Percentiles rank a stretch among this genome's conserved stretches.
These are phyloP conservation scores for Hibiscus mutabilis DNA, from an alignment of 345 rosid genomes.

Conservation along the genomic window DNA sequence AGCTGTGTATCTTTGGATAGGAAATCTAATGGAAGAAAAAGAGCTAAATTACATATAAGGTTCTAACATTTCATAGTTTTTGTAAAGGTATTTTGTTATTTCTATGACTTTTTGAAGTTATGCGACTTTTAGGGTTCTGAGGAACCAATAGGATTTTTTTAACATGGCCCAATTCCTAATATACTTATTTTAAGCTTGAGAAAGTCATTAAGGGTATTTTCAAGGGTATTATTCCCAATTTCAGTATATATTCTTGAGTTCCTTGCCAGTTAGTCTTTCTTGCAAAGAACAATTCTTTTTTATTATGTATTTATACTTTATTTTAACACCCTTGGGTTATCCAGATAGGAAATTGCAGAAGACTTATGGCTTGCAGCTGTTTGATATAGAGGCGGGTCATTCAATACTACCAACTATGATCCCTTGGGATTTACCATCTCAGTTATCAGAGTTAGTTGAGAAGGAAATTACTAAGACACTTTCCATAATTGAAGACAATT, in stretches of 20 bases:
- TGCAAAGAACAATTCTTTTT: neutral
- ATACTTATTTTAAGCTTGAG: neutral
- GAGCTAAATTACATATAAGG: neutral
- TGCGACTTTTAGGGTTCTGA: too few relatives aligned
- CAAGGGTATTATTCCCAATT: neutral
- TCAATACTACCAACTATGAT: conserved; percentile 51
- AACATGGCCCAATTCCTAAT: neutral
- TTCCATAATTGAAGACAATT: conserved; percentile 38
- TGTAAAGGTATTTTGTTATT: neutral
- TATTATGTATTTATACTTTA: neutral
- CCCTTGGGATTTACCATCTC: conserved; percentile 68
- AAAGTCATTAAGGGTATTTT: neutral
- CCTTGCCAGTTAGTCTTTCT: neutral
- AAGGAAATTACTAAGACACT: conserved; percentile 53
- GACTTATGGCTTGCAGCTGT: conserved; percentile 25
- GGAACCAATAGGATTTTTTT: neutral
- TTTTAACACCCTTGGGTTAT: neutral
- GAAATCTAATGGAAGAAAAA: neutral
- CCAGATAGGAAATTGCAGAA: conserved; percentile 35
- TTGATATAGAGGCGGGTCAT: conserved; percentile 60
- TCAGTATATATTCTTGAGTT: neutral
- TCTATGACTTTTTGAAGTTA: neutral
- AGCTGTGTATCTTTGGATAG: neutral
- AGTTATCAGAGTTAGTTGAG: conserved; percentile 64
- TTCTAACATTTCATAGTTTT: neutral